phyloP scores from a whole-genome alignment of 202 grass and related monocot species.

The Carex arenaria region DNA sequence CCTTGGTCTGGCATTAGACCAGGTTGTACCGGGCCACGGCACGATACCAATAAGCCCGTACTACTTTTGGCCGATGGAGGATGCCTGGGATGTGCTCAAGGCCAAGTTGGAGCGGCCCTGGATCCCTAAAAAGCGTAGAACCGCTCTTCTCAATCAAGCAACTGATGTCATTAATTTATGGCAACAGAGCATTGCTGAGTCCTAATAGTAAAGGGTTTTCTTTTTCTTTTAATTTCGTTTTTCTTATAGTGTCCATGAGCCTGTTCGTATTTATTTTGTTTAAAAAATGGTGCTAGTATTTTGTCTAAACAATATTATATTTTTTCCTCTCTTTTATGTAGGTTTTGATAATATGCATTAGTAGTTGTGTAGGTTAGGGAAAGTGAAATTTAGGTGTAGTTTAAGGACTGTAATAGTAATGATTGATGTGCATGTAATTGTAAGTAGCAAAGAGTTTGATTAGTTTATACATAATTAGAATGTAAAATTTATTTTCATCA shows the following conservation, averaged over 20 bases:
- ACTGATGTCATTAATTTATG: slow-evolving; percentile 46
- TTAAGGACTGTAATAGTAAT: no score
- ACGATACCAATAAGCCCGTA: slow-evolving; percentile 35
- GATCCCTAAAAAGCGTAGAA: slow-evolving; percentile 37
- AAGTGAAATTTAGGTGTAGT: no score
- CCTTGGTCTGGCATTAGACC: slow-evolving; percentile 34
- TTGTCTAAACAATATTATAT: no score
- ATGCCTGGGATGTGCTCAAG: slow-evolving; percentile 41
- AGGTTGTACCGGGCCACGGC: slow-evolving; percentile 32
- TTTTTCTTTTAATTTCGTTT: background rate
- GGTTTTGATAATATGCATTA: no score
- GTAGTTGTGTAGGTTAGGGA: no score
- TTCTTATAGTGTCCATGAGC: background rate
- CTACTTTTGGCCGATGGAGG: slow-evolving; percentile 46
- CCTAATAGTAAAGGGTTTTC: background rate
- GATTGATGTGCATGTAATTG: no score
- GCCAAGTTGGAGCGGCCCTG: slow-evolving; percentile 38
- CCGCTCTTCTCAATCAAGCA: slow-evolving; percentile 38
- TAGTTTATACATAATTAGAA: no score
- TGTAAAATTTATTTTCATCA: no score
- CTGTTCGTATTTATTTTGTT: background rate
- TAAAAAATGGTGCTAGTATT: background rate
- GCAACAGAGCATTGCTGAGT: slow-evolving; percentile 34
- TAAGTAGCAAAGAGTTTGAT: no score
- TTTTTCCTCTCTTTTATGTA: no score